Base-by-base conservation (phyloP, 192 early-diverging fungal genomes). In the Gonapodya prolifera region DNA sequence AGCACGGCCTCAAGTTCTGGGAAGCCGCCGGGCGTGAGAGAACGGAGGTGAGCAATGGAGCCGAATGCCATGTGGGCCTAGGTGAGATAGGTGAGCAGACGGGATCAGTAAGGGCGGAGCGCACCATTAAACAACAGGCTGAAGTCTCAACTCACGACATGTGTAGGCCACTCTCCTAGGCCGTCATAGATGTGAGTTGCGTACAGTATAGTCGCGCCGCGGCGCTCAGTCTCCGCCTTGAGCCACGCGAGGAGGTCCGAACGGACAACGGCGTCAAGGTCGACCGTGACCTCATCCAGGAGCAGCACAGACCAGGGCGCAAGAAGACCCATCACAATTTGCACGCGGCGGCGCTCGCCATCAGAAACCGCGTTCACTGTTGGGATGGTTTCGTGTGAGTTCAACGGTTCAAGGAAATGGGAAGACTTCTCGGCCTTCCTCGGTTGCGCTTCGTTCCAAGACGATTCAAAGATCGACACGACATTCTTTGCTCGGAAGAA, bases 141-240 rank as follows among this genome's bases (percentile, higher is more conserved):
- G 77, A n/a, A 84, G 76, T 17, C 87, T 81, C 0, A 76, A 75
- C 2, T 91, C 91, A 35, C 87, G 1, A 94, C 82, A 76, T 94
- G 92, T 31, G 90, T 89, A 1, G 90, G 89, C 90, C 91, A 94
- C 8, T 86, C 85, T 75, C 89, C 88, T 0, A 91, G 82, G 35
- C 91, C 91, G 84, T 94, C 92, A 80, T 93, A 94, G 77, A 94
- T 94, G 80, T 94, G 92, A 2, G 92, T 94, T 17, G 92, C 92
- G 80, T 94, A 93, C 0, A 93, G 80, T 36, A 94, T 90, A 1
- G 92, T 89, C 1, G 88, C 89, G 30, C 80, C 80, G 35, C 91
- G 83, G 13, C 75, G 69, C 70, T 87, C 86, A 16, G 92, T 89
- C 81, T 94, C 92, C 32, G 81, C 73, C 45, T 84, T 84, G n/a